Conservation (phyloP, 2,329 filamentous ascomycete species). For the Dichotomopilus funicola region DNA sequence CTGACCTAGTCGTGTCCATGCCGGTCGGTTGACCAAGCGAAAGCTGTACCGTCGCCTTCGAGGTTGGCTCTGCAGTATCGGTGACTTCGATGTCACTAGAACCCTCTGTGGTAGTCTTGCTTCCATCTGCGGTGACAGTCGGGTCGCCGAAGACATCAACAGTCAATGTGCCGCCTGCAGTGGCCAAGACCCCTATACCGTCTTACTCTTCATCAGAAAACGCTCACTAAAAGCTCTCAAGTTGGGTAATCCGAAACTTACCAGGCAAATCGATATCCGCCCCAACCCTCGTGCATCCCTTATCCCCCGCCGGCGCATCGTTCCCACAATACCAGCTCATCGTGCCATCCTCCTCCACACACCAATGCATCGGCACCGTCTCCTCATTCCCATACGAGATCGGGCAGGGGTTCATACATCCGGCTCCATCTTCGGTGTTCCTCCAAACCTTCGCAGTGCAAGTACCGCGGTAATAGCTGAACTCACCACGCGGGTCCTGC, state of each 20-base stretch:
- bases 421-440: neutral
- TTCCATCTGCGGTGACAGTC: too few relatives aligned
- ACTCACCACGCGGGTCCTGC: too few relatives aligned
- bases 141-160: too few relatives aligned
- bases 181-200: neutral
- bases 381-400: neutral
- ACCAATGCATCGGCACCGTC: neutral
- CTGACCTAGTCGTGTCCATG: too few relatives aligned
- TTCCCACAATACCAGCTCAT: neutral
- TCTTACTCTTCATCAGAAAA: neutral
- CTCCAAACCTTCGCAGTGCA: constrained; percentile 6
- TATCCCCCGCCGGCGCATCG: neutral
- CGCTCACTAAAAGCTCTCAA: neutral
- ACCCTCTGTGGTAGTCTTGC: too few relatives aligned
- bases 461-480: constrained; percentile 12
- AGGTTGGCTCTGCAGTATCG: too few relatives aligned
- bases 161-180: neutral
- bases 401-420: constrained; percentile 9
- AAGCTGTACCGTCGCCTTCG: too few relatives aligned
- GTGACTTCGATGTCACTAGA: too few relatives aligned
- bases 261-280: neutral
- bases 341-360: neutral
- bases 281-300: neutral
- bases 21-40: too few relatives aligned
- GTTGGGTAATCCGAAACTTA: neutral